Base-by-base conservation (phyloP, 257 asterid species). In the Misopates orontium region DNA sequence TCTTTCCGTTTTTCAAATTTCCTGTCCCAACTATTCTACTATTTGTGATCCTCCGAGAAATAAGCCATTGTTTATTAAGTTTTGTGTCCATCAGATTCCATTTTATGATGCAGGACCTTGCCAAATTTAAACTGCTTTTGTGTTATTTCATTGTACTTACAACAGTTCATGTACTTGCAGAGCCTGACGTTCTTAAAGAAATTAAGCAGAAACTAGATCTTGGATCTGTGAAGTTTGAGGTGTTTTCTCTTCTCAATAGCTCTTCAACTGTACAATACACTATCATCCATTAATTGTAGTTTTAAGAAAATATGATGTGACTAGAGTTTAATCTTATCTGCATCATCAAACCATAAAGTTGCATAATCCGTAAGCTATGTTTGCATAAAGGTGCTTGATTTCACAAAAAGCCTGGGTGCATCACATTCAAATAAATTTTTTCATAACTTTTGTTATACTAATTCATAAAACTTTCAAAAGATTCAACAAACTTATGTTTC, bases 191-290 rank as follows among this genome's bases (percentile, higher is more conserved):
- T 68, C 94, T 69, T 72, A 90, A 79, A 79, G 99, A 93, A 79
- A 97, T 93, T 81, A 93, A 90, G 82, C 90, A 82, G 81, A 93
- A 90, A 76, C 87, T 93, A 31, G 99, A 93, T 73, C 82, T 85
- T 66, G 97, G 97, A 72, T 77, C 95, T 0, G 95, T 90, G 50
- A 93, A 93, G 77, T 93, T 93, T 68, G 97, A 93, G 97, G 98
- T 92, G 70, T 24, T 52, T 48, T n/a, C 49, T 32, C 55, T 25
- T 18, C 62, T 68, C 65, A 52, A 39, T 44, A 32, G 32, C 45
- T 52, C 52, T 66, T 32, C 17, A 22, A 13, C 36, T 54, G 22
- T 50, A 20, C 60, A 14, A 28, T 28, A 28, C 36, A 28, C 11
- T 36, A 36, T 36, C 42, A 36, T 52, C 54, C 21, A 13, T 53